A percentile compares a stretch with the other conserved stretches of the same genome.
Conservation (phyloP, 2,329 filamentous ascomycete species). For the Penicillium nordicum region DNA sequence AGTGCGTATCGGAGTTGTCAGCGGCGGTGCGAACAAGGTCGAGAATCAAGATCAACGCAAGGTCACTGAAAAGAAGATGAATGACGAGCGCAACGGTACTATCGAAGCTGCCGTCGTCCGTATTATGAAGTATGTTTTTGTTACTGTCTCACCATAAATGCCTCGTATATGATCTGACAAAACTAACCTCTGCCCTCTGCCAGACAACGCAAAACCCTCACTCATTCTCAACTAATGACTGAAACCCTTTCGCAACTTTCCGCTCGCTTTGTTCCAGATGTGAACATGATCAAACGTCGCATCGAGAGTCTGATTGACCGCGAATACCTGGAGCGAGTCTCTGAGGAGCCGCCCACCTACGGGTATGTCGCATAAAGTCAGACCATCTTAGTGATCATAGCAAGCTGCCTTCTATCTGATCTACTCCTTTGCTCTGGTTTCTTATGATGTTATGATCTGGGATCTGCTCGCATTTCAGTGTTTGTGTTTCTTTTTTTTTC, state of each 20-base stretch:
- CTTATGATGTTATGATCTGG: slow-evolving; percentile 1
- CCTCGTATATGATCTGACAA: background rate
- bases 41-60: slow-evolving; percentile 65
- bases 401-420: background rate
- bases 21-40: slow-evolving; percentile 71
- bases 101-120: slow-evolving; percentile 53
- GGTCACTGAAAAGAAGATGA: slow-evolving; percentile 50
- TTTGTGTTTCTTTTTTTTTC: background rate
- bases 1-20: slow-evolving; percentile 85
- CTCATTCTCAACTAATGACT: slow-evolving; percentile 49
- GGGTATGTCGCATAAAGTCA: slow-evolving; percentile 41
- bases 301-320: slow-evolving; percentile 54
- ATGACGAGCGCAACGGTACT: slow-evolving; percentile 47
- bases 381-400: background rate
- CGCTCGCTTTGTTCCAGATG: slow-evolving; percentile 49
- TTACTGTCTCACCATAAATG: background rate
- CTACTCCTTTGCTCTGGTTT: background rate
- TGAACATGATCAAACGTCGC: slow-evolving; percentile 52
- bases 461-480: slow-evolving; percentile 3
- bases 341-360: slow-evolving; percentile 45
- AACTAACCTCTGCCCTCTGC: slow-evolving; percentile 7
- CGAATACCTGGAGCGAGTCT: slow-evolving; percentile 49
- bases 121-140: slow-evolving; percentile 49
- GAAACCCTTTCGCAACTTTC: slow-evolving; percentile 51
- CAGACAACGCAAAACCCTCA: slow-evolving; percentile 49